A percentile compares a stretch with the other conserved stretches of the same genome.
These are phyloP conservation scores for Fomitopsis serialis DNA, from an alignment of 768 basidiomycete species.

Conservation along the genomic window DNA sequence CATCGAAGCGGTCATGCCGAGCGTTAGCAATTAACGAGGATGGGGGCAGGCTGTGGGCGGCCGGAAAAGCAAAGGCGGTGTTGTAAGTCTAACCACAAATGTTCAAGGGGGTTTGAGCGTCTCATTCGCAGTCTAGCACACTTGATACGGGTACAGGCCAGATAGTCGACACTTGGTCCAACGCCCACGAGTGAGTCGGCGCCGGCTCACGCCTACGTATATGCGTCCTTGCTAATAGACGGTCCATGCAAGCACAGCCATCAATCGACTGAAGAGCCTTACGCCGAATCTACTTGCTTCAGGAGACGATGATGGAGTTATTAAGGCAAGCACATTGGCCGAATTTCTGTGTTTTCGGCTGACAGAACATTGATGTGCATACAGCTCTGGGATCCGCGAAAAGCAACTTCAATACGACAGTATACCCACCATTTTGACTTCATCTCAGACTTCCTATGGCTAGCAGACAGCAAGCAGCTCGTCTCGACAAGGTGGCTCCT, in stretches of 20 bases:
- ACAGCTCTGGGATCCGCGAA: slow-evolving; percentile 88
- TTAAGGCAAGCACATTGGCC: slow-evolving; percentile 54
- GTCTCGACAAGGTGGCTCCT: slow-evolving; percentile 73
- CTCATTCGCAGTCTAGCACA: slow-evolving; percentile 21
- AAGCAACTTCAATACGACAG: slow-evolving; percentile 52
- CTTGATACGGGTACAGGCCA: slow-evolving; percentile 19
- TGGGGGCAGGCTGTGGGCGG: slow-evolving; percentile 68
- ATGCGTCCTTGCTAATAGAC: slow-evolving; percentile 8
- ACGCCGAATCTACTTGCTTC: slow-evolving; percentile 71
- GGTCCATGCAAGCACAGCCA: slow-evolving; percentile 52
- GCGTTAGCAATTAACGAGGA: slow-evolving; percentile 62
- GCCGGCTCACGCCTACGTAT: background rate
- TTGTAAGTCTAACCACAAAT: slow-evolving; percentile 44
- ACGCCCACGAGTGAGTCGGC: slow-evolving; percentile 26
- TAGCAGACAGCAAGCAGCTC: slow-evolving; percentile 57
- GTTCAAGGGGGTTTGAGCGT: background rate
- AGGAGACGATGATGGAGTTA: slow-evolving; percentile 91
- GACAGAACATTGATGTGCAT: background rate
- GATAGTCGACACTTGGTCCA: slow-evolving; percentile 18
- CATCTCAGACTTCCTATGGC: slow-evolving; percentile 87
- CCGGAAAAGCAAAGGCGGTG: slow-evolving; percentile 76
- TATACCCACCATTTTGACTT: slow-evolving; percentile 93
- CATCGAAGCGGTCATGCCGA: slow-evolving; percentile 82
- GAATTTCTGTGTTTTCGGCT: background rate
- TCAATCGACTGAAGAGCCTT: slow-evolving; percentile 78